Evolutionary conservation across 2,329 filamentous ascomycete species (phyloP).

Genomic region (Didymella sp.): DNA sequence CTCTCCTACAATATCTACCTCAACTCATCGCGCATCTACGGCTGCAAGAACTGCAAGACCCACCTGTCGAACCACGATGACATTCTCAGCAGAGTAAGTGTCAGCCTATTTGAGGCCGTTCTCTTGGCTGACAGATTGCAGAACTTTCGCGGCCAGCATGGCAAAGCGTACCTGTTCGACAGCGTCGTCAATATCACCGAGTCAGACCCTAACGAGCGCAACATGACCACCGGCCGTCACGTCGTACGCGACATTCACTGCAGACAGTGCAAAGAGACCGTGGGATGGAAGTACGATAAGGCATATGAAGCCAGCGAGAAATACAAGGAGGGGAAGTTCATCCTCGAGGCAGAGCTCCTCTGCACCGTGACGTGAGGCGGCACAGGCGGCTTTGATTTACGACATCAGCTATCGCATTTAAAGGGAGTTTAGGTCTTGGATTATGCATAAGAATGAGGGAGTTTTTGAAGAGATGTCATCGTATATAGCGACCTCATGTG

Average conservation of each 20-base stretch:
- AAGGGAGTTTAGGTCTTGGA: constrained; percentile 28
- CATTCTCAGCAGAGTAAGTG: constrained; percentile 85
- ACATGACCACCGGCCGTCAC: constrained; percentile 97
- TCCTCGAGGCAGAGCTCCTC: constrained; percentile 88
- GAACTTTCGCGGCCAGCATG: constrained; percentile 98
- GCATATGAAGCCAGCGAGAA: constrained; percentile 91
- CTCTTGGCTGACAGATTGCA: constrained; percentile 50
- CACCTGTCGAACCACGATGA: constrained; percentile 95
- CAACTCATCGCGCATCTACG: constrained; percentile 84
- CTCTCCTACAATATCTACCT: constrained; percentile 92
- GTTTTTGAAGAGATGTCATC: not conserved
- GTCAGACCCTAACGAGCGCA: constrained; percentile 87
- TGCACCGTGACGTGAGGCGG: constrained; percentile 69
- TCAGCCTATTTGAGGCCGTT: not conserved
- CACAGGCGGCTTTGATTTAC: not conserved
- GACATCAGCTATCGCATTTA: constrained; percentile 27
- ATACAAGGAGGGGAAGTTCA: constrained; percentile 99
- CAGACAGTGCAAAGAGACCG: constrained; percentile 87
- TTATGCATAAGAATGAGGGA: constrained; percentile 15
- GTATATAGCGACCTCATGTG: constrained; percentile 3
- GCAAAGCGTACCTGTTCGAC: constrained; percentile 97
- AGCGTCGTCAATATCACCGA: constrained; percentile 88
- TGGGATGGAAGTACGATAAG: constrained; percentile 99
- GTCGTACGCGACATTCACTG: constrained; percentile 93
- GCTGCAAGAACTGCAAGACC: constrained; percentile 91